Evolutionary conservation across 495 filamentous ascomycete species (phyloP), one percentile per base, ranked within the genome.

Genomic region (Geoglossum glabrum): DNA sequence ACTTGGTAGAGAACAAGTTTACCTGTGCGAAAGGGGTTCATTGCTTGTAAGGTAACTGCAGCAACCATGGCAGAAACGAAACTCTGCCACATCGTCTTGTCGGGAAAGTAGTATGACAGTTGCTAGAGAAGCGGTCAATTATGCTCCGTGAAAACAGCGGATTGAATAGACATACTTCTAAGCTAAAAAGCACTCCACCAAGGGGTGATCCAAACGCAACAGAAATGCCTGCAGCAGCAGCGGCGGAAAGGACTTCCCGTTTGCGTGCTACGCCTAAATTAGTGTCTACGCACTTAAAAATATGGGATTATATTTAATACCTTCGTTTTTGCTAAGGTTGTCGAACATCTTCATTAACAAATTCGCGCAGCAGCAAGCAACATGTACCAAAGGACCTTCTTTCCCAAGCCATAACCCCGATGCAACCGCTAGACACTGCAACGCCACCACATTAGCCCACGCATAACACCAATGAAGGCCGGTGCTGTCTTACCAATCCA

Each of bases 41-140:
- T 77, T 30, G 86, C 86, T 67, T 98, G 90, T 28, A 98, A 70
- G 17, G 87, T 87, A 9, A 97, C 87, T 17, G 93, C 90, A 17
- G 92, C 92, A 11, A 95, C 84, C 90, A 97, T 97, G 64, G 92
- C 92, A 64, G 90, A 95, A 19, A 98, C 92, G 70, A 98, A 97
- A 66, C 87, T 94, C 66, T 96, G 90, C 92, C 92, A 98, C 92
- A 98, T 98, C 0, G 92, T 95, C 67, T 96, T 97, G 65, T 98
- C 92, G 0, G 92, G 92, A 61, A 98, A 98, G 68, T 97, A 98
- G 71, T 97, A 98, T 1, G 88, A 94, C 13, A 98, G 71, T 76
- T 96, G 90, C 78, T 79, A 40, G 57, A 17, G 33, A 11, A 40
- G 60, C 4, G 0, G 31, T 30, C 30, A 55, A 28, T 40, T 25